phyloP scores from a whole-genome alignment of 148 eudicot species.

The Camellia granthamiana region DNA sequence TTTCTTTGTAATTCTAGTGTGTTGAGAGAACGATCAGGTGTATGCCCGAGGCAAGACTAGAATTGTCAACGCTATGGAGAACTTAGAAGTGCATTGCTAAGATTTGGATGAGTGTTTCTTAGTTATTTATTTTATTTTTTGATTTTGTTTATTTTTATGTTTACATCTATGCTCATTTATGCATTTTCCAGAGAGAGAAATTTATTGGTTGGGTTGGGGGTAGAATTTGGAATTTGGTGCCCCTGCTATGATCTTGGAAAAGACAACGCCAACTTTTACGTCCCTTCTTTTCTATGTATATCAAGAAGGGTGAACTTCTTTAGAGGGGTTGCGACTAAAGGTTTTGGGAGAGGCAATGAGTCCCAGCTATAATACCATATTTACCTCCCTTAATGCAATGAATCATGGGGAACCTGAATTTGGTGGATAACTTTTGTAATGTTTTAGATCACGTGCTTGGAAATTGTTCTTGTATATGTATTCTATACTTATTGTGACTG shows the following conservation, averaged over 20 bases:
- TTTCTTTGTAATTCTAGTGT: neutral
- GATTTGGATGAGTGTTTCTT: neutral
- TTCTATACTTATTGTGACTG: neutral
- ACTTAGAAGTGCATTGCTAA: neutral
- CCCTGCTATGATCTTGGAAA: neutral
- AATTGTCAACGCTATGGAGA: neutral
- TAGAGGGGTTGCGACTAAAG: neutral
- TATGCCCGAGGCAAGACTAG: neutral
- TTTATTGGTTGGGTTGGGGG: neutral
- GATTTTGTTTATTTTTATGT: neutral
- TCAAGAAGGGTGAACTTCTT: neutral
- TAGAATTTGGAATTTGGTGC: neutral
- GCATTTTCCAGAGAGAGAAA: neutral
- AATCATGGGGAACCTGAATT: neutral
- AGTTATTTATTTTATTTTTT: neutral
- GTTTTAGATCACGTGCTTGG: neutral
- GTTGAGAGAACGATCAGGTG: too few relatives aligned
- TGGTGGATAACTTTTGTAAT: neutral
- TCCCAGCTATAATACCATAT: neutral
- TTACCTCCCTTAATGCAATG: neutral
- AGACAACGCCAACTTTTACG: neutral
- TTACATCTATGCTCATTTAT: neutral
- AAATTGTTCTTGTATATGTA: constrained; percentile 1
- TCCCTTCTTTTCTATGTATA: neutral
- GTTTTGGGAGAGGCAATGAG: neutral